phyloP scores from a whole-genome alignment of 345 rosid genomes.

The Eutrema japonicum region DNA sequence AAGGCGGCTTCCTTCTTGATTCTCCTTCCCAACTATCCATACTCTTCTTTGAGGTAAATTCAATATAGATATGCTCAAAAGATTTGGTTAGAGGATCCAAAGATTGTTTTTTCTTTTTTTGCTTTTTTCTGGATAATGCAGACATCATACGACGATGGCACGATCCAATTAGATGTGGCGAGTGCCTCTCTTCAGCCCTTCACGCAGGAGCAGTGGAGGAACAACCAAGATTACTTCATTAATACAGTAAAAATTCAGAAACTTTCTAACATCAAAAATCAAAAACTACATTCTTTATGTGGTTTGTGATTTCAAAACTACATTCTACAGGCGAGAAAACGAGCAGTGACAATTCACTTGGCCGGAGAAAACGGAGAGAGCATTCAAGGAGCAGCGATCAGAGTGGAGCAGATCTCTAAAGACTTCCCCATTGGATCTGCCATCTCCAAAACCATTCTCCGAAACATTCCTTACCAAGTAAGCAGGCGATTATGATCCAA shows the following conservation, averaged over 20 bases:
- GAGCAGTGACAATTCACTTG: slow-evolving; percentile 69
- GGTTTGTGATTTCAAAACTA: not conserved
- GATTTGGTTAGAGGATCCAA: not conserved
- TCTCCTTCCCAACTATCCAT: slow-evolving; percentile 54
- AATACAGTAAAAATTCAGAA: slow-evolving; percentile 49
- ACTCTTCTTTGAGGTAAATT: slow-evolving; percentile 58
- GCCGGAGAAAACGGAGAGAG: slow-evolving; percentile 58
- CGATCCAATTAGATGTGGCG: slow-evolving; percentile 46
- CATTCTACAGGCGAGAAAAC: slow-evolving; percentile 65
- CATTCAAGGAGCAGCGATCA: slow-evolving; percentile 59
- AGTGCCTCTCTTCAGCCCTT: slow-evolving; percentile 75
- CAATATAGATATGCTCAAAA: not conserved
- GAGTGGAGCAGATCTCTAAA: slow-evolving; percentile 61
- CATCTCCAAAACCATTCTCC: slow-evolving; percentile 71
- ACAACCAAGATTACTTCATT: slow-evolving; percentile 61
- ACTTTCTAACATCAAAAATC: not conserved
- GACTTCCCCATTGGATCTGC: slow-evolving; percentile 90
- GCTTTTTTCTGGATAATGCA: slow-evolving; percentile 29
- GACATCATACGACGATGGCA: slow-evolving; percentile 47
- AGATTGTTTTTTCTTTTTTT: not conserved
- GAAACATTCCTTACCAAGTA: slow-evolving; percentile 75
- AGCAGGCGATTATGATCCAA: not conserved
- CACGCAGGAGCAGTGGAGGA: slow-evolving; percentile 69
- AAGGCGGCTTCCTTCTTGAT: slow-evolving; percentile 77
- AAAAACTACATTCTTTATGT: not conserved